These are phyloP conservation scores for Aureobasidium sp. DNA, from an alignment of 2,329 filamentous ascomycete species.

Conservation along the genomic window DNA sequence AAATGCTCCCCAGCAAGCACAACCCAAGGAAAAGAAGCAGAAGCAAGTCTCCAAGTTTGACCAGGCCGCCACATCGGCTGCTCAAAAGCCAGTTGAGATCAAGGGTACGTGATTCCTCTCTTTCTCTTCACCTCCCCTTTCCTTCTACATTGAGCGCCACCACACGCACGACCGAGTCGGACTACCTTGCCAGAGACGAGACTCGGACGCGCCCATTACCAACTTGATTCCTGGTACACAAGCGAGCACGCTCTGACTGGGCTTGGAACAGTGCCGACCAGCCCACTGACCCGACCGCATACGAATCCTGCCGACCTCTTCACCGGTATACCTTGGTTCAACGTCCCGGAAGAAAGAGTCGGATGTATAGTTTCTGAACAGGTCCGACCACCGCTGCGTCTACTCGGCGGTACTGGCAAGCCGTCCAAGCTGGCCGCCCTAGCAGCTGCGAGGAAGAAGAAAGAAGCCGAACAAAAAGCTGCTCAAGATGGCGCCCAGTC, in stretches of 20 bases:
- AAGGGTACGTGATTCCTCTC: conserved; percentile 36
- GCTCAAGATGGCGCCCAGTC: conserved; percentile 13
- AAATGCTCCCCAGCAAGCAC: conserved; percentile 19
- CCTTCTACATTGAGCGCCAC: conserved; percentile 8
- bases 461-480: conserved; percentile 55
- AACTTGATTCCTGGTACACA: background rate
- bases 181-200: background rate
- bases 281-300: background rate
- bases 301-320: conserved; percentile 53
- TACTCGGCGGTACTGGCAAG: conserved; percentile 74
- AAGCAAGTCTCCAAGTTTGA: conserved; percentile 39
- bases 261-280: conserved; percentile 10
- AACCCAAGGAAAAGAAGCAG: conserved; percentile 27
- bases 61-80: conserved; percentile 33
- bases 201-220: background rate
- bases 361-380: conserved; percentile 53
- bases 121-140: conserved; percentile 15
- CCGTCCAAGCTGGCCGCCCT: conserved; percentile 86
- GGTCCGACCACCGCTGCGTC: conserved; percentile 49
- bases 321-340: conserved; percentile 75
- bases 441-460: conserved; percentile 78
- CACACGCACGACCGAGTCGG: background rate
- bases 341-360: conserved; percentile 57
- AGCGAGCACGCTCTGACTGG: conserved; percentile 6
- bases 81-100: conserved; percentile 33